phyloP scores from a whole-genome alignment of 2,329 filamentous ascomycete species.

The Trichoderma atrobrunneum region DNA sequence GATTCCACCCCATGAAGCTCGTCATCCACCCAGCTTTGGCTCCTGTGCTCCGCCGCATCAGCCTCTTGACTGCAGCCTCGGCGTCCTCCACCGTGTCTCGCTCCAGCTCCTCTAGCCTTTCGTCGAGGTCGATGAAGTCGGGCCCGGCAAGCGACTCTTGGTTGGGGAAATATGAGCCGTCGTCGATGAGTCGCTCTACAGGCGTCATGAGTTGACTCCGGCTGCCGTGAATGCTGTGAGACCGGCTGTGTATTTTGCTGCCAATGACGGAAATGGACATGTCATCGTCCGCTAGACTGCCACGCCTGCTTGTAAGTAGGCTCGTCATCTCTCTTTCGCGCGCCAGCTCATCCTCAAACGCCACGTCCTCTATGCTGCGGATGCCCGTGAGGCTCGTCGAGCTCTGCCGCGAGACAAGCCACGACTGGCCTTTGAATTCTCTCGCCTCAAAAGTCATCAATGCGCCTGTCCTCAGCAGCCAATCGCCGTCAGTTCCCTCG shows the following conservation, averaged over 20 bases:
- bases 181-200: conserved; percentile 39
- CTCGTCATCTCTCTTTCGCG: conserved; percentile 50
- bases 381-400: conserved; percentile 59
- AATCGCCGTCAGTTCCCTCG: conserved; percentile 56
- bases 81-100: conserved; percentile 52
- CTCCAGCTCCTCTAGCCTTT: conserved; percentile 55
- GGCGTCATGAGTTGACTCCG: conserved; percentile 45
- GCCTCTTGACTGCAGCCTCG: conserved; percentile 55
- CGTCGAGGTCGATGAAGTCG: conserved; percentile 62
- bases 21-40: conserved; percentile 59
- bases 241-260: conserved; percentile 49
- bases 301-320: conserved; percentile 47
- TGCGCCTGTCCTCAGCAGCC: conserved; percentile 62
- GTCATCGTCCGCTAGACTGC: conserved; percentile 41
- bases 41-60: conserved; percentile 53
- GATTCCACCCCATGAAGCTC: conserved; percentile 56
- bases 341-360: conserved; percentile 50
- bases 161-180: conserved; percentile 45
- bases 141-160: conserved; percentile 48
- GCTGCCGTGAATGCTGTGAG: conserved; percentile 33
- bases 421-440: conserved; percentile 66
- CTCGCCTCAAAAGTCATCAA: conserved; percentile 60
- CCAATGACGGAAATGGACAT: conserved; percentile 38
- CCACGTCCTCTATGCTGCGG: conserved; percentile 52
- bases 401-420: conserved; percentile 64